Evolutionary conservation across 2,329 filamentous ascomycete species (phyloP).

Genomic region (Truncatella angustata): DNA sequence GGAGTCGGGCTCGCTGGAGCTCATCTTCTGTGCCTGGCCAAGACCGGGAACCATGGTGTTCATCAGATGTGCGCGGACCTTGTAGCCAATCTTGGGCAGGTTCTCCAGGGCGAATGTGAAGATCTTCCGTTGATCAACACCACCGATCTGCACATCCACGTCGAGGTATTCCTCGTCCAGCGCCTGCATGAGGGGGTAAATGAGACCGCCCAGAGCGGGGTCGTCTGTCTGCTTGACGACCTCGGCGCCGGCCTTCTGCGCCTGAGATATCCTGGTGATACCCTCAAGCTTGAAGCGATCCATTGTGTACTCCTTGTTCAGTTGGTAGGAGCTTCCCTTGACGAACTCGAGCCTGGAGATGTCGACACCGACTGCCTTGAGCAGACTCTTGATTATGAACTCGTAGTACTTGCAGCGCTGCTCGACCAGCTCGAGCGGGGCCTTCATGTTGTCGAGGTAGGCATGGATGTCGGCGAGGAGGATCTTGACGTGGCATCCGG

Average conservation of each 20-base stretch:
- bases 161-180: constrained; percentile 87
- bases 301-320: constrained; percentile 73
- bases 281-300: constrained; percentile 76
- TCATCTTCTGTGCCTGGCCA: constrained; percentile 80
- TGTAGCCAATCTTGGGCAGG: constrained; percentile 83
- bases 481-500: constrained; percentile 79
- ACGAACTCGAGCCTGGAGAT: constrained; percentile 81
- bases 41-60: constrained; percentile 90
- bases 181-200: constrained; percentile 86
- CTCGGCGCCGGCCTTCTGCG: constrained; percentile 88
- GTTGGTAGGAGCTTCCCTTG: constrained; percentile 81
- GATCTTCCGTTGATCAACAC: constrained; percentile 83
- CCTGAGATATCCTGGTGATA: constrained; percentile 63
- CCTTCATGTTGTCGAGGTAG: constrained; percentile 81
- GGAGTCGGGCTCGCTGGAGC: constrained; percentile 69
- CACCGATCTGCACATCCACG: constrained; percentile 86
- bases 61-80: constrained; percentile 65
- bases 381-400: constrained; percentile 69
- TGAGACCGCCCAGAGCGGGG: constrained; percentile 68
- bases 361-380: constrained; percentile 75
- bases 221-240: constrained; percentile 90
- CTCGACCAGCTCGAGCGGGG: constrained; percentile 83
- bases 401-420: constrained; percentile 83
- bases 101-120: constrained; percentile 84
- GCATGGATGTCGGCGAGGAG: constrained; percentile 75